phyloP scores from a whole-genome alignment of 164 flowering plant genomes.

The Aristolochia contorta region DNA sequence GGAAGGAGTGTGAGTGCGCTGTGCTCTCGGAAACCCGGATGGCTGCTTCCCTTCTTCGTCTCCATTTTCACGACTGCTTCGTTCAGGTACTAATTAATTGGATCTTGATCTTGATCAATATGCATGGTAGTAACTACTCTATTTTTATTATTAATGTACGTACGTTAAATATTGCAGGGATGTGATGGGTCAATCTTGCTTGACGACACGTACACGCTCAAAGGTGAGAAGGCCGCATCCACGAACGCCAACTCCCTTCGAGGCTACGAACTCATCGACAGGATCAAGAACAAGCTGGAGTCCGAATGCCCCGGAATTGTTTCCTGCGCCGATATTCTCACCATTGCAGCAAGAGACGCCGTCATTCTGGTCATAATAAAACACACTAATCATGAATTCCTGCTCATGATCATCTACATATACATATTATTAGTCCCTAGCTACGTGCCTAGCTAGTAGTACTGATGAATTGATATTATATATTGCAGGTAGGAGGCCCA shows the following conservation, averaged over 20 bases:
- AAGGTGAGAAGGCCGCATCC: conserved; percentile 73
- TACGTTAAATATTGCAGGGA: conserved; percentile 69
- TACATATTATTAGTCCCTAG: too few species aligned
- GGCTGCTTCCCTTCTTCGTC: conserved; percentile 62
- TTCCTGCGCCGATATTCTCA: conserved; percentile 86
- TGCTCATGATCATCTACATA: too few species aligned
- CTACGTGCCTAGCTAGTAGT: too few species aligned
- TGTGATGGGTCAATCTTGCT: conserved; percentile 90
- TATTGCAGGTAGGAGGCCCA: conserved; percentile 82
- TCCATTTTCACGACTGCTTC: conserved; percentile 94
- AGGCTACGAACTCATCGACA: conserved; percentile 64
- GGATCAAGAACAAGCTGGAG: conserved; percentile 72
- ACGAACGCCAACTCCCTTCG: conserved; percentile 45
- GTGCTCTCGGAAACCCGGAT: conserved; percentile 66
- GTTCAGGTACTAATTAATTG: conserved; percentile 67
- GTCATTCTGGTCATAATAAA: conserved; percentile 73
- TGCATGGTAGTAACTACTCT: too few species aligned
- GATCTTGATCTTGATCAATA: too few species aligned
- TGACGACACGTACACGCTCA: conserved; percentile 62
- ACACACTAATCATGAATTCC: too few species aligned
- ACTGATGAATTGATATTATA: too few species aligned
- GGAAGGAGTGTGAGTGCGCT: conserved; percentile 75
- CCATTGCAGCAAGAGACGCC: conserved; percentile 94
- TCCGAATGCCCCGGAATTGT: conserved; percentile 87
- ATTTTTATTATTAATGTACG: too few species aligned